Percentiles rank a stretch among this genome's conserved stretches.
Conservation (phyloP, 2,329 filamentous ascomycete genomes). For the Calonectria hawksworthii region DNA sequence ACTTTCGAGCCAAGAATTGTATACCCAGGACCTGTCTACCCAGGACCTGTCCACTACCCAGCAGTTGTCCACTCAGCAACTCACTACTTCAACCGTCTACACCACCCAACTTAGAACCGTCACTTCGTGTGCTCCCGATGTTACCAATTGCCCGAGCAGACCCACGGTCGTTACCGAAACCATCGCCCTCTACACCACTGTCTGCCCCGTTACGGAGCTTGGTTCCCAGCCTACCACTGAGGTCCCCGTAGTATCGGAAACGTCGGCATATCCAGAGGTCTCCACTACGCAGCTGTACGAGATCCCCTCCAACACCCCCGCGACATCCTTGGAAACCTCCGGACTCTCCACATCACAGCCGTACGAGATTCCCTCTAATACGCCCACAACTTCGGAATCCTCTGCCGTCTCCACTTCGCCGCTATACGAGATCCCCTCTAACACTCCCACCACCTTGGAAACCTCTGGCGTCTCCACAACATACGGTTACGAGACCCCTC, state of each 20-base stretch:
- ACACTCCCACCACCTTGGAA: neutral
- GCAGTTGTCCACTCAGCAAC: slow-evolving; percentile 18
- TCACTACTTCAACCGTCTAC: slow-evolving; percentile 40
- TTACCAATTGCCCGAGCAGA: slow-evolving; percentile 35
- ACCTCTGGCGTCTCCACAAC: neutral
- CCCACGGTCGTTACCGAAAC: slow-evolving; percentile 31
- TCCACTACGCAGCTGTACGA: neutral
- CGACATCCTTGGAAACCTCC: neutral
- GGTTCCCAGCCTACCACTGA: slow-evolving; percentile 11
- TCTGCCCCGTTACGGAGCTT: slow-evolving; percentile 40
- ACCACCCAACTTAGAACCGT: slow-evolving; percentile 41
- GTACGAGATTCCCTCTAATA: neutral
- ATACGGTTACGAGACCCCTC: neutral
- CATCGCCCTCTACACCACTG: slow-evolving; percentile 39
- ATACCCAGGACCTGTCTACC: neutral
- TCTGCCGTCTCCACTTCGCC: neutral
- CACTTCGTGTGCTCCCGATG: slow-evolving; percentile 37
- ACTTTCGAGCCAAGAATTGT: neutral
- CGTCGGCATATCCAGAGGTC: neutral
- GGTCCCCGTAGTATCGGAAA: neutral
- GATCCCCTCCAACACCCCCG: neutral
- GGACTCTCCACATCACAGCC: neutral
- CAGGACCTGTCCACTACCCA: neutral
- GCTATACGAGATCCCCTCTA: neutral
- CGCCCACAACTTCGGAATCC: neutral